Evolutionary conservation across 1,284 basidiomycete genomes (phyloP).

Genomic region (Singerocomus rubriflavus): DNA sequence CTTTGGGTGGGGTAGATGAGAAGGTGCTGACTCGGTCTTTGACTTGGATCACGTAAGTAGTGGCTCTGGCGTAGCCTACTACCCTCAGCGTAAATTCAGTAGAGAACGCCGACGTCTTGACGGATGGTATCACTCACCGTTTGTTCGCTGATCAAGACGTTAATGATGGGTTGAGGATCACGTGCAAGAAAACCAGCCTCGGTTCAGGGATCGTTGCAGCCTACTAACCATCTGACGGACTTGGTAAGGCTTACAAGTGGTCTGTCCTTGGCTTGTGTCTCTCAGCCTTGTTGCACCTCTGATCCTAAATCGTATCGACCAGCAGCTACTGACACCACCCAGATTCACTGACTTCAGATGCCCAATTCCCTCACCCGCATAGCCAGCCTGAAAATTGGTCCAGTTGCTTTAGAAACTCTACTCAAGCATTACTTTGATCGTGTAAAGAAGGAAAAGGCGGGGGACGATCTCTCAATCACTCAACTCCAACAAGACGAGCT

Average conservation of each 20-base stretch:
- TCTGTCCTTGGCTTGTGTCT: neutral
- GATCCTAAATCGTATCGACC: neutral
- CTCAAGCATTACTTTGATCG: slow-evolving; percentile 80
- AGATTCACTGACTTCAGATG: slow-evolving; percentile 19
- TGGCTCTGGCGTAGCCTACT: too few species aligned
- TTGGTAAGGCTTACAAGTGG: too few species aligned
- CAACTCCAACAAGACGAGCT: slow-evolving; percentile 72
- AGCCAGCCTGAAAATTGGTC: slow-evolving; percentile 64
- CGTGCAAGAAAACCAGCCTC: neutral
- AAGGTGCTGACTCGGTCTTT: neutral
- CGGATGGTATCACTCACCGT: too few species aligned
- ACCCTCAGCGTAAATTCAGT: too few species aligned
- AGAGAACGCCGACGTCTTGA: neutral
- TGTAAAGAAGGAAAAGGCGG: slow-evolving; percentile 44
- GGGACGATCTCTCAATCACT: slow-evolving; percentile 28
- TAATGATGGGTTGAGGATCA: neutral
- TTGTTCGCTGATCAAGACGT: too few species aligned
- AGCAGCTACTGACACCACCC: neutral
- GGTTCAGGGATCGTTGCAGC: too few species aligned
- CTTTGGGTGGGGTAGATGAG: too few species aligned
- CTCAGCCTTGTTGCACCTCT: neutral
- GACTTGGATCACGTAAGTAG: neutral
- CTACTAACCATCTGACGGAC: too few species aligned
- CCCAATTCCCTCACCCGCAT: slow-evolving; percentile 56
- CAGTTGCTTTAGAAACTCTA: slow-evolving; percentile 74